Evolutionary conservation across 1,284 basidiomycete genomes (phyloP).

Genomic region (Exobasidium cylindrosporum): DNA sequence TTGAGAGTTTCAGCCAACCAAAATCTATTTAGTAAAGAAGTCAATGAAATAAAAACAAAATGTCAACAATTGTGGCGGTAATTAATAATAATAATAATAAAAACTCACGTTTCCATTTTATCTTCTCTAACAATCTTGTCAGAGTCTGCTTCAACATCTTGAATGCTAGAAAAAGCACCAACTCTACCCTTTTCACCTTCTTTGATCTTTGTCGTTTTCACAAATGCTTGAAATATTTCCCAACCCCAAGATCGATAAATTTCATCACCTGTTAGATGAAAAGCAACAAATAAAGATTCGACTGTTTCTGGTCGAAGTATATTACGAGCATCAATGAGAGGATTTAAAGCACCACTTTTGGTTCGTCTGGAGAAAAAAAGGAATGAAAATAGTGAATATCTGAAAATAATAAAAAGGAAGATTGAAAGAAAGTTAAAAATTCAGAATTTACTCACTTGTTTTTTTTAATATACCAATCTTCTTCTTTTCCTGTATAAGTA

Average conservation of each 20-base stretch:
- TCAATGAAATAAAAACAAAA: too few species aligned
- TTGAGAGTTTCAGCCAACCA: conserved; percentile 82
- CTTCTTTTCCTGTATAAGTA: conserved; percentile 12
- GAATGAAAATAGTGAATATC: neutral
- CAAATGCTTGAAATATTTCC: conserved; percentile 85
- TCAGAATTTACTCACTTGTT: neutral
- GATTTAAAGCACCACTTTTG: conserved; percentile 39
- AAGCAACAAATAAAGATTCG: conserved; percentile 85
- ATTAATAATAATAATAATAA: too few species aligned
- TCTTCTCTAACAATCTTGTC: conserved; percentile 69
- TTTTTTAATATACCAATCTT: conserved; percentile 52
- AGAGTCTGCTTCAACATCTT: conserved; percentile 64
- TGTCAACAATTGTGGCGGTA: too few species aligned
- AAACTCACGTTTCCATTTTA: conserved; percentile 88
- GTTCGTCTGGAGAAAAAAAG: conserved; percentile 12
- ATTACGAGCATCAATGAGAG: conserved; percentile 77
- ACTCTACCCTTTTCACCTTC: conserved; percentile 30
- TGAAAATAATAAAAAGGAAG: neutral
- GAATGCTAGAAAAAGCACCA: conserved; percentile 80
- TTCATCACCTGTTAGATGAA: conserved; percentile 75
- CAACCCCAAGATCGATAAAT: conserved; percentile 82
- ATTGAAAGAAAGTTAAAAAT: neutral
- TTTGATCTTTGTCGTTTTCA: conserved; percentile 72
- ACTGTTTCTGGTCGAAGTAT: conserved; percentile 87
- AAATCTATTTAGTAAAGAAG: conserved; percentile 26